Evolutionary conservation across 768 basidiomycete species (phyloP).

Genomic region (Russula sp.): DNA sequence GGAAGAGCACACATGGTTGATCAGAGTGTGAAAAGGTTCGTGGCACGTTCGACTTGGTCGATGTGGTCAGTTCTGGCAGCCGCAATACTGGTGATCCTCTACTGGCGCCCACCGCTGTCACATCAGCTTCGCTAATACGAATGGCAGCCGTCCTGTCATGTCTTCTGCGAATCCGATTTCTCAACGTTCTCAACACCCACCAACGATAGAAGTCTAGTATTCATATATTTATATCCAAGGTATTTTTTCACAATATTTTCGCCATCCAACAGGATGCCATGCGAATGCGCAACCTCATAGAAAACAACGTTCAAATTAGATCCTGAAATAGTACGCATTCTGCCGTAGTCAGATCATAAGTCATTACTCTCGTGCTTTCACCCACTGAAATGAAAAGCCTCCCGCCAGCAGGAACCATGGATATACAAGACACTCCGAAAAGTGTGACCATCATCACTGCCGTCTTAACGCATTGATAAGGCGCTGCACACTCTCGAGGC

Average conservation of each 20-base stretch:
- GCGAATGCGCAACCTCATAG: neutral
- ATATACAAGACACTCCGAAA: neutral
- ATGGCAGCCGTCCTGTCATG: no score
- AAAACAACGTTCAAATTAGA: slow-evolving; percentile 11
- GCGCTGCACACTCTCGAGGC: slow-evolving; percentile 35
- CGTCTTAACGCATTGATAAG: slow-evolving; percentile 34
- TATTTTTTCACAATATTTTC: neutral
- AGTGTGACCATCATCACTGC: slow-evolving; percentile 8
- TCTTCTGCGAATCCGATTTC: no score
- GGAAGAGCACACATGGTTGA: no score
- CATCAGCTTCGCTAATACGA: no score
- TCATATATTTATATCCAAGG: no score
- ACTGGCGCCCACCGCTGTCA: no score
- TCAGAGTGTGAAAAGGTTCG: no score
- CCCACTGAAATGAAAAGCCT: slow-evolving; percentile 1
- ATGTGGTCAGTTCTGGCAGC: no score
- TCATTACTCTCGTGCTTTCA: neutral
- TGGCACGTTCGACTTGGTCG: no score
- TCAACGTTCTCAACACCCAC: no score
- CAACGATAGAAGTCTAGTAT: no score
- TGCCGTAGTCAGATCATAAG: slow-evolving; percentile 2
- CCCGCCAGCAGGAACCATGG: slow-evolving; percentile 13
- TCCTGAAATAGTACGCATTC: slow-evolving; percentile 6
- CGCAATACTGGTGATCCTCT: no score
- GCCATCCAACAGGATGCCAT: neutral